A percentile compares a stretch with the other conserved stretches of the same genome.
These are phyloP conservation scores for Cichorium intybus DNA, from an alignment of 140 eudicot species.

Conservation along the genomic window DNA sequence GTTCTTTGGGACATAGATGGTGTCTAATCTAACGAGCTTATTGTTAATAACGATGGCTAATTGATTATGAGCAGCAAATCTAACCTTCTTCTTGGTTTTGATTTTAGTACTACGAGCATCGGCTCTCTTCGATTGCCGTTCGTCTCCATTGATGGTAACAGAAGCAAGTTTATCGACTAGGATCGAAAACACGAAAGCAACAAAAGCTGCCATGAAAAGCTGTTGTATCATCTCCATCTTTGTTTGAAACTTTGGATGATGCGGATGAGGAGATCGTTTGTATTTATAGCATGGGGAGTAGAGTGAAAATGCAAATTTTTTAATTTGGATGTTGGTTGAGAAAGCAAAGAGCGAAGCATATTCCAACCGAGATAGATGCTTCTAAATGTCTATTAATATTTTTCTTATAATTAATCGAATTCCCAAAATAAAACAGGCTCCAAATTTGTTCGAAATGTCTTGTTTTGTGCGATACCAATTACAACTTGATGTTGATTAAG, in stretches of 20 bases:
- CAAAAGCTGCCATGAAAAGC: slow-evolving; percentile 36
- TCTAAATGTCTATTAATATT: neutral
- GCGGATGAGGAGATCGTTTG: slow-evolving; percentile 6
- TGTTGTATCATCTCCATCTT: slow-evolving; percentile 34
- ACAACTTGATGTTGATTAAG: too few species aligned
- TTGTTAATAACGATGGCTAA: slow-evolving; percentile 32
- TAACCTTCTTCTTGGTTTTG: slow-evolving; percentile 23
- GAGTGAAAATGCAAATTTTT: slow-evolving; percentile 15
- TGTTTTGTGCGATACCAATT: too few species aligned
- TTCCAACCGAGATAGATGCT: neutral
- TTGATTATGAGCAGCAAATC: slow-evolving; percentile 27
- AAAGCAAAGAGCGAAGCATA: slow-evolving; percentile 32
- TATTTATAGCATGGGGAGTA: slow-evolving; percentile 21
- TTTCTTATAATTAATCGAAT: slow-evolving; percentile 15
- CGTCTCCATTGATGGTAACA: slow-evolving; percentile 7
- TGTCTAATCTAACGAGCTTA: slow-evolving; percentile 25
- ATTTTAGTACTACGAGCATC: neutral
- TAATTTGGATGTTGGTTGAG: slow-evolving; percentile 16
- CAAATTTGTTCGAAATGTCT: too few species aligned
- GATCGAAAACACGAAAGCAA: slow-evolving; percentile 24
- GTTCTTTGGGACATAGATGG: slow-evolving; percentile 7
- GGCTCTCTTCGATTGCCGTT: slow-evolving; percentile 4
- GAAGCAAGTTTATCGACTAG: slow-evolving; percentile 22
- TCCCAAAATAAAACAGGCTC: too few species aligned
- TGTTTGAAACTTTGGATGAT: slow-evolving; percentile 4